phyloP scores from a whole-genome alignment of 371 early-diverging fungal species.

The Sporodiniella umbellata region DNA sequence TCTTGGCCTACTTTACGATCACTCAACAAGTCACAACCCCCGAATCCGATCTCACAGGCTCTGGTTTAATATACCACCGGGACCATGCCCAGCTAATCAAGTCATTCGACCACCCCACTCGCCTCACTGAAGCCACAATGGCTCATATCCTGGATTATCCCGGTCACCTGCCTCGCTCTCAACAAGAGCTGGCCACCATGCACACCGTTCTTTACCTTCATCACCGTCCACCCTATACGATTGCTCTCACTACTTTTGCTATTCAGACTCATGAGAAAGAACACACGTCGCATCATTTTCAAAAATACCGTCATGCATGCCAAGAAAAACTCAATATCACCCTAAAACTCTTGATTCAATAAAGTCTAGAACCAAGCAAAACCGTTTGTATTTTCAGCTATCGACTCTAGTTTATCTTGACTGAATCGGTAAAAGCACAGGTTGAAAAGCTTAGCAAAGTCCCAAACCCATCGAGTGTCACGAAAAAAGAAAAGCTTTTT shows the following conservation, averaged over 20 bases:
- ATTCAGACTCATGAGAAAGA: conserved; percentile 18
- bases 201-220: conserved; percentile 56
- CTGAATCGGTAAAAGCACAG: no score
- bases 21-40: conserved; percentile 15
- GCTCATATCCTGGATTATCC: conserved; percentile 58
- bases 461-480: no score
- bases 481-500: no score
- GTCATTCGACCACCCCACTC: not conserved
- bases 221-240: no score
- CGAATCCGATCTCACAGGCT: conserved; percentile 11
- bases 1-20: conserved; percentile 17
- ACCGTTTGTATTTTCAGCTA: no score
- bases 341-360: conserved; percentile 14
- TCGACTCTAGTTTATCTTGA: no score
- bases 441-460: no score
- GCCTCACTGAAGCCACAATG: conserved; percentile 37
- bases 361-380: no score
- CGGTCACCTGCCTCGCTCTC: conserved; percentile 49
- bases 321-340: conserved; percentile 11
- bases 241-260: conserved; percentile 35
- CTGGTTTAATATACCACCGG: conserved; percentile 7
- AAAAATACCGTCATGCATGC: conserved; percentile 7
- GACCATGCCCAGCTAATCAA: not conserved
- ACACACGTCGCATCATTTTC: conserved; percentile 20
- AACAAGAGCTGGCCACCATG: conserved; percentile 42